Evolutionary conservation across 78 protist genomes (phyloP), one percentile per base, ranked within the genome.

Genomic region (Dictyostelium intermedium): DNA sequence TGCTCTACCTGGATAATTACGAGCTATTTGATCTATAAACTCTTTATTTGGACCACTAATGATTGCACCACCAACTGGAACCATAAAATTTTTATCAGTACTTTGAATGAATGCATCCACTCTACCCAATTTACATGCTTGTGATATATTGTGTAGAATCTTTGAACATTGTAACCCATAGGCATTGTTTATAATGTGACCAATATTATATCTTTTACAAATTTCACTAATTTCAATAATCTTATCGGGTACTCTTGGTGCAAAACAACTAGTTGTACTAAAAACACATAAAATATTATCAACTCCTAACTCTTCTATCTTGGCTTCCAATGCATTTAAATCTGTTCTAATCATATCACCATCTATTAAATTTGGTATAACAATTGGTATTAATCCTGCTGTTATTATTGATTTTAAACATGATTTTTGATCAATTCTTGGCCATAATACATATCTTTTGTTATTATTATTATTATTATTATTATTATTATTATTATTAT

Each of bases 61-160:
- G 32, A 99, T 76, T 4, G 99, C 95, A 3, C 99, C 99, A 0
- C 99, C 99, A n/a, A 99, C 99, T 10, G 99, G 99, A 5, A 99
- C 99, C 95, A 98, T 74, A 50, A 99, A 97, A 93, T 99, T 99
- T 97, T 99, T 99, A 83, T 99, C 99, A 2, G 99, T 98, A 82
- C 98, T 95, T 89, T 99, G 99, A n/a, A 98, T 96, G 32, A 89
- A 37, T 3, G 96, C 97, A 66, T 98, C 99, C 14, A 98, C 97
- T 0, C 99, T 83, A 6, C 99, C 98, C 1, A 76, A n/a, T 80
- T 77, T 83, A 45, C 66, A 41, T 10, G 85, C 34, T 53, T 91
- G 84, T 5, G 66, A 50, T 10, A 98, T 66, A 10, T 27, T 63
- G n/a, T 96, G 89, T 66, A 79, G 78, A 56, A 72, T 43, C 35